These are phyloP conservation scores for Heracleum sosnowskyi DNA, from an alignment of 129 eudicot genomes.

Conservation along the genomic window DNA sequence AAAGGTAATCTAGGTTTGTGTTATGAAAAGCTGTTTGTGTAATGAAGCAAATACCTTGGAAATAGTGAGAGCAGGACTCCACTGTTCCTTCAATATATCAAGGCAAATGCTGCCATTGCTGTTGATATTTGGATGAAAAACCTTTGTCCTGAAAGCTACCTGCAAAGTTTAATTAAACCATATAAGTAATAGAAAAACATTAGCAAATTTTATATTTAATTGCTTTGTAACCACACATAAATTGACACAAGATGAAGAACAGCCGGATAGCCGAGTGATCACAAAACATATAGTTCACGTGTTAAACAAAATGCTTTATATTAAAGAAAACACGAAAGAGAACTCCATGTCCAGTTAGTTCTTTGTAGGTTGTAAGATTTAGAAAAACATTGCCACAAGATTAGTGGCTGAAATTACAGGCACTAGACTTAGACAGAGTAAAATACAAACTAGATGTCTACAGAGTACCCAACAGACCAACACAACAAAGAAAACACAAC, in stretches of 20 bases:
- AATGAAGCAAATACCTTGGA: slow-evolving; percentile 18
- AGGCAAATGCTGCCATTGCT: slow-evolving; percentile 33
- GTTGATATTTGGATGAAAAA: slow-evolving; percentile 31
- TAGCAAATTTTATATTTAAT: background rate
- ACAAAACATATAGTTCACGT: background rate
- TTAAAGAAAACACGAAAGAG: background rate
- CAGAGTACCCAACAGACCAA: background rate
- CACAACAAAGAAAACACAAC: no score
- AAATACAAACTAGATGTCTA: no score
- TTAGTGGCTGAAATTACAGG: background rate
- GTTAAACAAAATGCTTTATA: background rate
- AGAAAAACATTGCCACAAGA: background rate
- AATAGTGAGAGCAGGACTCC: slow-evolving; percentile 35
- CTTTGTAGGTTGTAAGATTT: background rate
- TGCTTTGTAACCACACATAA: background rate
- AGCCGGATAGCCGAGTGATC: background rate
- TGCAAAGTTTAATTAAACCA: background rate
- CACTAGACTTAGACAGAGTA: background rate
- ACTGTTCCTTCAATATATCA: slow-evolving; percentile 31
- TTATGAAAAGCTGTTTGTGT: background rate
- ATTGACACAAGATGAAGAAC: background rate
- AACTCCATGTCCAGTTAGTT: background rate
- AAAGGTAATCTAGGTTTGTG: background rate
- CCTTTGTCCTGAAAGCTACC: slow-evolving; percentile 34
- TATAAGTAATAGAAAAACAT: background rate